Base-by-base conservation (phyloP, 2,329 filamentous ascomycete genomes). In the Epichloe gansuensis region DNA sequence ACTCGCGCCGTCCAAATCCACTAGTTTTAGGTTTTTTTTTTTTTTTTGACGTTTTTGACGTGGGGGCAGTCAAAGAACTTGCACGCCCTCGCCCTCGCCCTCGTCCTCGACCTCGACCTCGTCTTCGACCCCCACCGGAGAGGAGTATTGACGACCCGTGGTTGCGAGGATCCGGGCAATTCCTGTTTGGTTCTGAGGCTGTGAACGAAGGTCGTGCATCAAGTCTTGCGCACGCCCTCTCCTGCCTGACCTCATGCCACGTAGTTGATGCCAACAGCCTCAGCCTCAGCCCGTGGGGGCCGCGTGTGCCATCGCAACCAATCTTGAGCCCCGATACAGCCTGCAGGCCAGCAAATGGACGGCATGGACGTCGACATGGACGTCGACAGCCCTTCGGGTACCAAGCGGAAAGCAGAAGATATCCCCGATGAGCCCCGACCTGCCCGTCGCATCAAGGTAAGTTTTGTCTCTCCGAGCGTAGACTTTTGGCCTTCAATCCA, bases 371-470 rank as follows among this genome's bases (percentile, higher is more conserved):
- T 75, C 47, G 55, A 58, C 42, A 77, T 76, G 72, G 73, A 76
- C 41, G 50, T 75, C 47, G 71, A 75, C 55, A 62, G 37, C 49
- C 54, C 54, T 11, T 58, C 52, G 43, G 75, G 75, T 50, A 69
- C 64, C 53, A 80, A 80, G 65, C 67, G 76, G 45, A 80, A 78
- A 59, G 74, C 72, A 2, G 68, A 72, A 13, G 65, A 64, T 6
- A 58, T 63, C 13, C 61, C 57, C 23, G 65, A 68, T 12, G 68
- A 66, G n/a, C 62, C 67, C 52, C 69, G 65, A 42, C 69, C 69
- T 25, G 67, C 71, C 47, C 74, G 70, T 23, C 72, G 76, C 46
- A 80, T 80, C 56, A 73, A 74, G 67, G 76, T 68, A 67, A 65
- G 5, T 21, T 25, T 38, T 37, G 8, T 31, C 28, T 31, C 9